These are phyloP conservation scores for Pseudoturritis turrita DNA, from an alignment of 345 rosid species.

Conservation along the genomic window DNA sequence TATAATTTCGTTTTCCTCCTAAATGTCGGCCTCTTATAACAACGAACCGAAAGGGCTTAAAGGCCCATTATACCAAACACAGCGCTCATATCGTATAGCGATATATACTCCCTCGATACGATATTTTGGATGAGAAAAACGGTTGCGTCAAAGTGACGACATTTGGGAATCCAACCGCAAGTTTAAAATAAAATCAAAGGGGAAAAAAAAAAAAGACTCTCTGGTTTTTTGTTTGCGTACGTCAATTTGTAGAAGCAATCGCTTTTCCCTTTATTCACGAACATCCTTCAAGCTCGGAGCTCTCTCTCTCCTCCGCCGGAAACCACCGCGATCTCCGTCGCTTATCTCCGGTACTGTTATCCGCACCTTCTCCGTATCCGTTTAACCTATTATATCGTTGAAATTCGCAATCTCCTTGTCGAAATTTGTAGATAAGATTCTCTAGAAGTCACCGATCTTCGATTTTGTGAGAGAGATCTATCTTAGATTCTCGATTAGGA, in stretches of 20 bases:
- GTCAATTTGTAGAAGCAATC: slow-evolving; percentile 32
- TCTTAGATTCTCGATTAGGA: not conserved
- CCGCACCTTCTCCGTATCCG: not conserved
- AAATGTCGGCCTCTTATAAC: not conserved
- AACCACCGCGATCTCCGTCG: slow-evolving; percentile 6
- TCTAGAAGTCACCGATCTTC: slow-evolving; percentile 12
- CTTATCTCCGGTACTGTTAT: slow-evolving; percentile 9
- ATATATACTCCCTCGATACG: not conserved
- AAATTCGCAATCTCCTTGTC: slow-evolving; percentile 7
- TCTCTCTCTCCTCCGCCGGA: slow-evolving; percentile 10
- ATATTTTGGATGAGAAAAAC: slow-evolving; percentile 15
- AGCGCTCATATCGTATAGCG: not conserved
- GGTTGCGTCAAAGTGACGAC: slow-evolving; percentile 39
- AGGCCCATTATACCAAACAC: not conserved
- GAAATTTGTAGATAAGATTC: slow-evolving; percentile 2
- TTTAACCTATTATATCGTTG: not conserved
- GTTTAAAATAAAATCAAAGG: slow-evolving; percentile 7
- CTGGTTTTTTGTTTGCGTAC: slow-evolving; percentile 24
- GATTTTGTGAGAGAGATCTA: slow-evolving; percentile 19
- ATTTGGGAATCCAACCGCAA: slow-evolving; percentile 32
- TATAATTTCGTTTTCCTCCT: not conserved
- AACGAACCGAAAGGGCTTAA: not conserved
- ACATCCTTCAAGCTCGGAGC: slow-evolving; percentile 18
- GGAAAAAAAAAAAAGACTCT: not conserved
- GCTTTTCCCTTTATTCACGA: slow-evolving; percentile 2